Percentiles rank a stretch among this genome's conserved stretches.
Evolutionary conservation across 2,329 filamentous ascomycete genomes (phyloP).

Genomic region (Nannizzia gypsea): DNA sequence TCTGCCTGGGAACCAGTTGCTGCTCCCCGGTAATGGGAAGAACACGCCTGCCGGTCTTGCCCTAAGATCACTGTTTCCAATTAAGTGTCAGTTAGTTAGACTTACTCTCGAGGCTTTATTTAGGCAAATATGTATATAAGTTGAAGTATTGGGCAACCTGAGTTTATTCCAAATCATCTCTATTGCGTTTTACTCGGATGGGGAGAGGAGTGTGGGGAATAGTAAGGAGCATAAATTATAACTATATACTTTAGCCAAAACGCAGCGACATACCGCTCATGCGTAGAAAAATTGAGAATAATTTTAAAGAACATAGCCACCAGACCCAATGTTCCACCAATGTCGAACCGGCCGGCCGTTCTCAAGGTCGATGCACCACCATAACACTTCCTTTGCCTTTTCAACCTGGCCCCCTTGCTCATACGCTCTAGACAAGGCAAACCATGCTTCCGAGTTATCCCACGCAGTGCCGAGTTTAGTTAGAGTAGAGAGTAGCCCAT

Average conservation of each 20-base stretch:
- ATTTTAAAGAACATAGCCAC: conserved; percentile 51
- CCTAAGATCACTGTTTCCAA: background rate
- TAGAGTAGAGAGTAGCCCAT: conserved; percentile 65
- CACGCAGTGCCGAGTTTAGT: conserved; percentile 79
- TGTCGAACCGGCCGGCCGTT: conserved; percentile 67
- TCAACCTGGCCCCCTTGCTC: conserved; percentile 76
- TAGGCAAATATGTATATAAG: background rate
- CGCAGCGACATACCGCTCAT: background rate
- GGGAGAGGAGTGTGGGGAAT: background rate
- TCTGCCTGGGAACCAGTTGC: conserved; percentile 26
- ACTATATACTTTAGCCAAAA: conserved; percentile 1
- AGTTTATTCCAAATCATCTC: background rate
- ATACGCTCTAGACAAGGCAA: conserved; percentile 70
- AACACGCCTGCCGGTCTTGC: background rate
- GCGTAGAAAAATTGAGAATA: background rate
- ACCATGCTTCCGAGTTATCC: conserved; percentile 92
- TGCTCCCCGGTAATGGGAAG: conserved; percentile 17
- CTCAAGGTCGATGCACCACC: conserved; percentile 96
- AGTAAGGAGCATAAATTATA: background rate
- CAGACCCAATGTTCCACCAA: conserved; percentile 60
- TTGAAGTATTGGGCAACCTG: background rate
- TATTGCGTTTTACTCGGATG: background rate
- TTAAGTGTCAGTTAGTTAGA: background rate
- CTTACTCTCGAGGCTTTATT: background rate
- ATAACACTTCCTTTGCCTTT: conserved; percentile 82